phyloP scores from a whole-genome alignment of 1,284 basidiomycete genomes.

The Rhodotorula sp. region DNA sequence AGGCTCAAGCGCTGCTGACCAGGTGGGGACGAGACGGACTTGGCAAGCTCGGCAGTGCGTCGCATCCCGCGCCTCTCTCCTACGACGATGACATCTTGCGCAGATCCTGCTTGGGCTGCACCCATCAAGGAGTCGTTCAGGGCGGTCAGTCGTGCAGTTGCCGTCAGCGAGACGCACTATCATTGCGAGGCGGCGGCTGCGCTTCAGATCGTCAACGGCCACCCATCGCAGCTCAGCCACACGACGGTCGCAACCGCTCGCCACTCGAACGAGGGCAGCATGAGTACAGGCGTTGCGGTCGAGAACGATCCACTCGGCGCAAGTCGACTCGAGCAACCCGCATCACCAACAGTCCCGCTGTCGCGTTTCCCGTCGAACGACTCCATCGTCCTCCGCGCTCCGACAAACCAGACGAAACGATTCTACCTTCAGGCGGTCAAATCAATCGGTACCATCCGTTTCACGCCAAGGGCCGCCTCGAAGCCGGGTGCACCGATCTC shows the following conservation, averaged over 20 bases:
- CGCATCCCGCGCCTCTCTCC: constrained; percentile 10
- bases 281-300: constrained; percentile 21
- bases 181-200: constrained; percentile 42
- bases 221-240: constrained; percentile 54
- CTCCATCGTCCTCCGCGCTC: constrained; percentile 34
- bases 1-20: constrained; percentile 81
- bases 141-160: constrained; percentile 64
- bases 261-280: constrained; percentile 54
- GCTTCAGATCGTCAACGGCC: constrained; percentile 79
- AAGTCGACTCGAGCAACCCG: not conserved
- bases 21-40: constrained; percentile 88
- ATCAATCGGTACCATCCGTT: constrained; percentile 7
- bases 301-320: constrained; percentile 9
- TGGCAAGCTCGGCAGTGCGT: constrained; percentile 79
- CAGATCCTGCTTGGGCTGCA: constrained; percentile 84
- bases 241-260: not conserved
- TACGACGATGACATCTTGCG: constrained; percentile 21
- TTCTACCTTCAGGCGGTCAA: not conserved
- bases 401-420: not conserved
- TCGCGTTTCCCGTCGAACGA: constrained; percentile 25
- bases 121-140: constrained; percentile 83
- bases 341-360: constrained; percentile 2
- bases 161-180: constrained; percentile 69
- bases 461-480: constrained; percentile 13
- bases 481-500: constrained; percentile 19